Evolutionary conservation across 345 rosid species (phyloP), one percentile per base, ranked within the genome.

Genomic region (Citrus unshiu): DNA sequence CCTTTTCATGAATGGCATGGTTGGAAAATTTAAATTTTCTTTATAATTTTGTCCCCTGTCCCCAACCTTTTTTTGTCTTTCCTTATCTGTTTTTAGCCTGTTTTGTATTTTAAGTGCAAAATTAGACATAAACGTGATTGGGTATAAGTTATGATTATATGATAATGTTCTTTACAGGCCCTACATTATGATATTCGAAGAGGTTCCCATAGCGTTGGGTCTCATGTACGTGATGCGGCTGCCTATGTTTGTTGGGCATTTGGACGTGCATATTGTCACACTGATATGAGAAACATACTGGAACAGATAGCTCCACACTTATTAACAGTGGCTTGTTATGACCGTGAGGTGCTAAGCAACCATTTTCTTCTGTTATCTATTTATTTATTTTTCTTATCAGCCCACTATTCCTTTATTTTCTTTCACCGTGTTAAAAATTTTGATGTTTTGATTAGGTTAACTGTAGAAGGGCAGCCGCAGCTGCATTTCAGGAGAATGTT

Each of bases 161-260:
- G 24, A 6, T 65, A 65, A 78, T 85, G 70, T 84, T 76, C 73
- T 81, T 74, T 73, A 68, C 89, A 94, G 99, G 98, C 99, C 69
- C 85, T 94, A 65, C 98, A 95, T 91, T 96, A 91, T 85, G 99
- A 96, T 87, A 81, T 94, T 75, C 97, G 97, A 63, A 90, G 99
- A 88, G 99, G 99, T 77, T 98, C 97, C 22, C 99, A 94, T 85
- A 96, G 99, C 80, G 91, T 96, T 79, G 99, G 99, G 77, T 93
- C 99, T 85, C 99, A 94, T 88, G 98, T 96, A 46, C 97, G 98
- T 79, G 99, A 96, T 89, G 99, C 98, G 84, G 97, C 99, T 75
- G 99, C 99, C 65, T 96, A 96, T 83, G 99, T 96, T 70, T 96
- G 98, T 77, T 96, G 99, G 98, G 99, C 98, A 79, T 96, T 96